Evolutionary conservation across 148 eudicot genomes (phyloP).

Genomic region (Dysphania ambrosioides): DNA sequence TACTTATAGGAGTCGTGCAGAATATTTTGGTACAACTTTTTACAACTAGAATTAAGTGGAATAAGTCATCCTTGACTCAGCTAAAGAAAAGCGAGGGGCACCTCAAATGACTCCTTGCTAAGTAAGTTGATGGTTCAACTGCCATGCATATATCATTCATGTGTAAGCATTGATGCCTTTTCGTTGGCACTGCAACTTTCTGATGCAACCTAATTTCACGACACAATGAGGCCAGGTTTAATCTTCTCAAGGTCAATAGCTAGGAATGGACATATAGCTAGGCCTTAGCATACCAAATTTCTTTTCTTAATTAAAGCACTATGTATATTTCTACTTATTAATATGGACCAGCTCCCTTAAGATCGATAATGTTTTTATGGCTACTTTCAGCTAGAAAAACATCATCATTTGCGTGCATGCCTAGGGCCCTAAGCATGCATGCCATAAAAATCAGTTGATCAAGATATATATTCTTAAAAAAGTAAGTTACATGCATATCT

Average conservation of each 20-base stretch:
- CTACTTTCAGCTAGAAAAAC: background rate
- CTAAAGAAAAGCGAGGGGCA: background rate
- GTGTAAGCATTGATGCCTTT: no score
- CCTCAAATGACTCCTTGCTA: conserved; percentile 6
- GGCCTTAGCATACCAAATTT: background rate
- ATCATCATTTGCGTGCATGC: background rate
- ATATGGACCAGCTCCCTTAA: background rate
- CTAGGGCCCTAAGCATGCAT: background rate
- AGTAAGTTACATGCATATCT: background rate
- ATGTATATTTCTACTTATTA: background rate
- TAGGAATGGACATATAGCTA: no score
- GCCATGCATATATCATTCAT: background rate
- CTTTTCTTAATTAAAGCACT: background rate
- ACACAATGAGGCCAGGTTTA: no score
- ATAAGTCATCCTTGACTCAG: conserved; percentile 5
- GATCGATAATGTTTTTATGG: background rate
- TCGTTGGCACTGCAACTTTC: no score
- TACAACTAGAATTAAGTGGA: background rate
- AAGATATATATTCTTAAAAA: background rate
- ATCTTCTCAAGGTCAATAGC: no score
- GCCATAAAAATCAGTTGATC: background rate
- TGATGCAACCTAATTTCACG: no score
- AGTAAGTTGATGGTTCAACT: background rate
- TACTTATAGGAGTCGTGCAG: background rate
- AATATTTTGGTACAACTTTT: background rate